phyloP scores from a whole-genome alignment of 179 eudicot species.

The Gypsophila paniculata region DNA sequence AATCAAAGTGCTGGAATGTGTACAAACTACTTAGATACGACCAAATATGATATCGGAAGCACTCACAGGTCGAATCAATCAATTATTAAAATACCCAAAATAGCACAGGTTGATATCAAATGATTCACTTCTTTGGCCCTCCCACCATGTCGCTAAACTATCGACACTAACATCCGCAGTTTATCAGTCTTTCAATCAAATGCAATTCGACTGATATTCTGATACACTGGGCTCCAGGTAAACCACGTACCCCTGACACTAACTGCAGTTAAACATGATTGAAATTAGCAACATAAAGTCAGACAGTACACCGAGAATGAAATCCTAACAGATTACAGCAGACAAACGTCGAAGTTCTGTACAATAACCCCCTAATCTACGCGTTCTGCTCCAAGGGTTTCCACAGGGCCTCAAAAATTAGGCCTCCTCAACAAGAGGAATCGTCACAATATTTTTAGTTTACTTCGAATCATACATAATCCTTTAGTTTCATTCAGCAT shows the following conservation, averaged over 20 bases:
- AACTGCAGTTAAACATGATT: neutral
- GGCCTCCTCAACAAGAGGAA: constrained; percentile 27
- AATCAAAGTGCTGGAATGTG: too few species aligned
- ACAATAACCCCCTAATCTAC: constrained; percentile 28
- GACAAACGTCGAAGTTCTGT: constrained; percentile 24
- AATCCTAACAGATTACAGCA: neutral
- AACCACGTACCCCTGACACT: neutral
- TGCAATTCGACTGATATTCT: too few species aligned
- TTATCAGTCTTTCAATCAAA: too few species aligned
- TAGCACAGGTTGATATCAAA: too few species aligned
- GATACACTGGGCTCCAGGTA: neutral
- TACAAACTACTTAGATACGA: too few species aligned
- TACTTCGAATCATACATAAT: constrained; percentile 23
- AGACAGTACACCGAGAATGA: neutral
- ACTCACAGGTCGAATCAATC: too few species aligned
- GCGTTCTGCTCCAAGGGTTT: constrained; percentile 26
- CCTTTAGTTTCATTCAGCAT: constrained; percentile 15
- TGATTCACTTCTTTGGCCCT: too few species aligned
- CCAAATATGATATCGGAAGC: too few species aligned
- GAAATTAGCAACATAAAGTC: neutral
- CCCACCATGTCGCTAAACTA: too few species aligned
- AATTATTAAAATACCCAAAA: too few species aligned
- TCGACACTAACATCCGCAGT: too few species aligned
- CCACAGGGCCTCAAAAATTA: constrained; percentile 32
- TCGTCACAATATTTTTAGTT: constrained; percentile 12